Percentiles rank a stretch among this genome's conserved stretches.
Conservation (phyloP, 208 protist genomes). For the Crithidia fasciculata region DNA sequence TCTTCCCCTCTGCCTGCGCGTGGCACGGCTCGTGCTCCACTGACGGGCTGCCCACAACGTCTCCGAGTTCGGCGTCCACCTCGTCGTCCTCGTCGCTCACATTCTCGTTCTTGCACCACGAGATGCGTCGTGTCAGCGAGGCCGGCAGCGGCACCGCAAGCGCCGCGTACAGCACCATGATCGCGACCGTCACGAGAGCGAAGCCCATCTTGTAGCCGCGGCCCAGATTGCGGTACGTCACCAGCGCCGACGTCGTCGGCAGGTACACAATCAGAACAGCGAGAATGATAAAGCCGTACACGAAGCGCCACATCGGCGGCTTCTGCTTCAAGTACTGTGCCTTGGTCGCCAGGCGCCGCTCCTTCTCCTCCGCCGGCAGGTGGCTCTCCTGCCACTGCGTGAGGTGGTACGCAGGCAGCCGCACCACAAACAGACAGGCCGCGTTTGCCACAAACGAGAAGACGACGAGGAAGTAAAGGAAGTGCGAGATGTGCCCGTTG, state of each 20-base stretch:
- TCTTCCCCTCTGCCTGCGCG: not conserved
- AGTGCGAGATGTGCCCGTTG: slow-evolving; percentile 26
- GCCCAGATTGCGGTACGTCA: slow-evolving; percentile 17
- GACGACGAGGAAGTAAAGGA: slow-evolving; percentile 23
- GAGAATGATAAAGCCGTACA: slow-evolving; percentile 48
- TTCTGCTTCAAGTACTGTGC: slow-evolving; percentile 49
- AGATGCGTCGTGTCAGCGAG: not conserved
- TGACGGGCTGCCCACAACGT: not conserved
- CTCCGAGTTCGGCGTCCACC: not conserved
- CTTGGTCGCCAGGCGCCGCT: slow-evolving; percentile 27
- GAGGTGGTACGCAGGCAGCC: slow-evolving; percentile 60
- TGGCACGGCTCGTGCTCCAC: slow-evolving; percentile 6
- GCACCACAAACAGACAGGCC: slow-evolving; percentile 42
- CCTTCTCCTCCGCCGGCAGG: slow-evolving; percentile 41
- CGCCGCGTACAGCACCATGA: slow-evolving; percentile 33
- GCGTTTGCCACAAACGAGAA: slow-evolving; percentile 27
- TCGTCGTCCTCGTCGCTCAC: slow-evolving; percentile 11
- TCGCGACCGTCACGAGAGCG: slow-evolving; percentile 14
- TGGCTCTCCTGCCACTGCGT: slow-evolving; percentile 38
- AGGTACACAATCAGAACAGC: slow-evolving; percentile 55
- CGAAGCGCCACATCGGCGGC: slow-evolving; percentile 52
- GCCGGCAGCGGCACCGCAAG: slow-evolving; percentile 41
- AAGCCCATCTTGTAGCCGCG: too few species aligned
- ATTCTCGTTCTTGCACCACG: slow-evolving; percentile 16
- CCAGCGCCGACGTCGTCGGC: slow-evolving; percentile 39